phyloP scores from a whole-genome alignment of 1,284 basidiomycete genomes.

The Pisolithus thermaeus region DNA sequence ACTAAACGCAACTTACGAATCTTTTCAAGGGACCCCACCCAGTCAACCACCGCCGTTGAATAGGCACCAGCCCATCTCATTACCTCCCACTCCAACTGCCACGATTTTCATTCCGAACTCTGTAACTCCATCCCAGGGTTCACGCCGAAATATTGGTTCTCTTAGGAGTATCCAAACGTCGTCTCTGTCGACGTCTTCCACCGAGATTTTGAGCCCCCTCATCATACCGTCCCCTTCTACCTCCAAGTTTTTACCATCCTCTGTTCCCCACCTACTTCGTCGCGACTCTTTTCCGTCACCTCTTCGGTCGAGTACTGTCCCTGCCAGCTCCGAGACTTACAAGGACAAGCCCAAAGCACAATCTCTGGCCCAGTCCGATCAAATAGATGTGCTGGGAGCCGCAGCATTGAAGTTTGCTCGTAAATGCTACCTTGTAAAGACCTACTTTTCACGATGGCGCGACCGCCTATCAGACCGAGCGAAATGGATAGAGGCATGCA shows the following conservation, averaged over 20 bases:
- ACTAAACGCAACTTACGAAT: slow-evolving; percentile 2
- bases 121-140: slow-evolving; percentile 9
- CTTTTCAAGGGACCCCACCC: slow-evolving; percentile 10
- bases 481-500: slow-evolving; percentile 54
- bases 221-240: slow-evolving; percentile 32
- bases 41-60: slow-evolving; percentile 22
- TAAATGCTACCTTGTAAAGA: slow-evolving; percentile 25
- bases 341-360: slow-evolving; percentile 9
- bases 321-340: slow-evolving; percentile 6
- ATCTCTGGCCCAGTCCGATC: background rate
- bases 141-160: slow-evolving; percentile 19
- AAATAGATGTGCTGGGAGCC: slow-evolving; percentile 18
- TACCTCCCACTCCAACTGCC: slow-evolving; percentile 27
- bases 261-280: slow-evolving; percentile 16
- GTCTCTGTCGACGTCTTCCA: slow-evolving; percentile 19
- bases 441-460: slow-evolving; percentile 32
- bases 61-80: slow-evolving; percentile 26
- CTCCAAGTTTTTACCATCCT: slow-evolving; percentile 11
- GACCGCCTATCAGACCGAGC: slow-evolving; percentile 36
- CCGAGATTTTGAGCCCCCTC: slow-evolving; percentile 45
- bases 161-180: slow-evolving; percentile 32
- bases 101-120: slow-evolving; percentile 12
- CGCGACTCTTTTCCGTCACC: slow-evolving; percentile 24
- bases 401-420: slow-evolving; percentile 37
- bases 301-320: slow-evolving; percentile 16